phyloP scores from a whole-genome alignment of 202 grass and related monocot genomes.

The Zizania palustris region DNA sequence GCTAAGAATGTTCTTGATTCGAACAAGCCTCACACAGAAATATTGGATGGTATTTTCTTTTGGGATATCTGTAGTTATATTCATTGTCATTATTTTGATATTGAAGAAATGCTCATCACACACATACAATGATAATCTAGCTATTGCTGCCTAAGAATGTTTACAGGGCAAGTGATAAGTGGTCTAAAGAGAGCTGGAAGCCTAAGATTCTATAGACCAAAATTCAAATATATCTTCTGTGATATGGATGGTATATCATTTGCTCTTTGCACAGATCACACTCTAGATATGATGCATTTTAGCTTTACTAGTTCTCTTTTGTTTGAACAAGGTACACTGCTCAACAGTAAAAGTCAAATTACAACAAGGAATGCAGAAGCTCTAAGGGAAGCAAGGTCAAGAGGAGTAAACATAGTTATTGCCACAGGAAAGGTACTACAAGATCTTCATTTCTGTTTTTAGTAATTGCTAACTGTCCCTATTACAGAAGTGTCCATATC shows the following conservation, averaged over 20 bases:
- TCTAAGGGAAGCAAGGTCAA: constrained; percentile 83
- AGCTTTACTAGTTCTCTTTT: constrained; percentile 30
- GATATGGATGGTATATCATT: constrained; percentile 89
- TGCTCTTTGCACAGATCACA: constrained; percentile 20
- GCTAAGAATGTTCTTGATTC: constrained; percentile 51
- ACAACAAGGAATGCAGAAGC: constrained; percentile 76
- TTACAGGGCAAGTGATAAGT: constrained; percentile 65
- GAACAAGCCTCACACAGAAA: constrained; percentile 51
- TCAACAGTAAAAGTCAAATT: constrained; percentile 96
- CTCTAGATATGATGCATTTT: constrained; percentile 22
- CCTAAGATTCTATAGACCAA: constrained; percentile 92
- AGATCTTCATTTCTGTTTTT: constrained; percentile 19
- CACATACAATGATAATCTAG: constrained; percentile 43
- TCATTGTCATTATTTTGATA: constrained; percentile 33
- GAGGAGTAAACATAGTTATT: constrained; percentile 91
- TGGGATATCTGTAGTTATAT: constrained; percentile 9
- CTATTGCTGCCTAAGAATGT: constrained; percentile 65
- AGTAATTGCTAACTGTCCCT: not conserved
- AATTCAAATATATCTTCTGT: constrained; percentile 96
- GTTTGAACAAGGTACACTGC: constrained; percentile 76
- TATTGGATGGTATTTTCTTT: constrained; percentile 59
- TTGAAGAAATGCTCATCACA: constrained; percentile 33
- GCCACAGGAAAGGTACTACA: constrained; percentile 92
- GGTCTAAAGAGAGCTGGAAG: constrained; percentile 62
- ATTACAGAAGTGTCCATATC: too few species aligned